Conservation (phyloP, 176 grass and related monocot species). For the Cenchrus americanus region DNA sequence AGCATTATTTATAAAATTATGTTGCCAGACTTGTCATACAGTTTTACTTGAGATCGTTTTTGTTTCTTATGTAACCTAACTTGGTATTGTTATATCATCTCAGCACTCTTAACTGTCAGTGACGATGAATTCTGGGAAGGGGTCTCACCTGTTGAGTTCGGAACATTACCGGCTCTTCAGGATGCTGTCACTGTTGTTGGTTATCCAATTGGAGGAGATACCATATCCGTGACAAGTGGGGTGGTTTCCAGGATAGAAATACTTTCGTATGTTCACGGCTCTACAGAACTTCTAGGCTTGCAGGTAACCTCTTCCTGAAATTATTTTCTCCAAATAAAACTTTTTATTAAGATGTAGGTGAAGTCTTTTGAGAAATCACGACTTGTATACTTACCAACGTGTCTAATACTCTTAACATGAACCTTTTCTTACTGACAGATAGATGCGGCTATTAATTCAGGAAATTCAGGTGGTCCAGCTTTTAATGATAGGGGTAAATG, state of each 20-base stretch:
- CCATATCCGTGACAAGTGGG: constrained; percentile 96
- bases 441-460: constrained; percentile 98
- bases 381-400: not conserved
- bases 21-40: not conserved
- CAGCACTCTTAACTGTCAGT: constrained; percentile 81
- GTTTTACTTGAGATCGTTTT: not conserved
- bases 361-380: not conserved
- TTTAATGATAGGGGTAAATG: constrained; percentile 90
- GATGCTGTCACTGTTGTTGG: constrained; percentile 97
- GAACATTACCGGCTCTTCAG: constrained; percentile 80
- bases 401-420: not conserved
- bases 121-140: constrained; percentile 98
- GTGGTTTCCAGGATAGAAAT: constrained; percentile 99
- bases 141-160: constrained; percentile 82
- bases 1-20: not conserved
- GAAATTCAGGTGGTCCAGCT: constrained; percentile 95
- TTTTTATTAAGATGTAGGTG: constrained; percentile 15
- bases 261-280: constrained; percentile 96
- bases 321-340: not conserved
- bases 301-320: constrained; percentile 53
- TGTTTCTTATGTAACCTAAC: not conserved
- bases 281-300: constrained; percentile 92
- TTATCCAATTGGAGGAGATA: constrained; percentile 98
- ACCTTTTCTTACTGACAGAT: constrained; percentile 62
- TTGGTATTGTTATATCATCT: constrained; percentile 25